Evolutionary conservation across 208 protist genomes (phyloP), one percentile per base, ranked within the genome.

Genomic region (Crithidia mellificae): DNA sequence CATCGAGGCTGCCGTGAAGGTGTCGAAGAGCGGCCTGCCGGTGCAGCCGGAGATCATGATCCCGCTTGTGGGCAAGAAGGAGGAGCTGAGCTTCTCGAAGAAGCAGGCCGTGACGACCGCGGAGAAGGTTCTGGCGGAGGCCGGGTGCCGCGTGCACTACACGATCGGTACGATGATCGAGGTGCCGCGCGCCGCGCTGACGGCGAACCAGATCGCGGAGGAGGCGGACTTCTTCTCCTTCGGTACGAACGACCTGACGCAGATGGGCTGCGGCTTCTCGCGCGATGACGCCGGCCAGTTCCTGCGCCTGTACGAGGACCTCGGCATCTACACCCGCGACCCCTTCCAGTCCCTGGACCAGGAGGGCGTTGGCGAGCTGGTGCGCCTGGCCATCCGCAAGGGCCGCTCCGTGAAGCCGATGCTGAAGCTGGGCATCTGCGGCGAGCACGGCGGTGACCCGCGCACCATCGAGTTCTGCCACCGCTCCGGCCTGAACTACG

Each of bases 221-320:
- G 80, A 95, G 70, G 92, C 92, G 22, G 91, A 98, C 63, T 98
- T 98, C 93, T 98, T 98, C 76, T 98, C 94, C 32, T 98, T 98
- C 76, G 96, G 97, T 49, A 98, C 97, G 46, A 99, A 99, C 85
- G 97, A 99, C 65, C 83, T 99, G 46, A 98, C 97, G 49, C 97
- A 98, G 83, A 97, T 97, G 87, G 97, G 95, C 64, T 98, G 94
- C 69, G 95, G 95, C 66, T 98, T 97, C 81, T 98, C 96, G 11
- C 91, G 97, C 66, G 97, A 99, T 80, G 97, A 99, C 78, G 81
- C 93, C 36, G 92, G 79, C 25, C 81, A 84, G 49, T 99, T 98
- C 92, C 78, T 99, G 62, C 75, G 81, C 55, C 77, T 91, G 57
- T 99, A 99, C 75, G 68, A 91, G 68, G 81, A 97, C n/a, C 66